Evolutionary conservation across 179 eudicot genomes (phyloP).

Genomic region (Nepenthes alata): DNA sequence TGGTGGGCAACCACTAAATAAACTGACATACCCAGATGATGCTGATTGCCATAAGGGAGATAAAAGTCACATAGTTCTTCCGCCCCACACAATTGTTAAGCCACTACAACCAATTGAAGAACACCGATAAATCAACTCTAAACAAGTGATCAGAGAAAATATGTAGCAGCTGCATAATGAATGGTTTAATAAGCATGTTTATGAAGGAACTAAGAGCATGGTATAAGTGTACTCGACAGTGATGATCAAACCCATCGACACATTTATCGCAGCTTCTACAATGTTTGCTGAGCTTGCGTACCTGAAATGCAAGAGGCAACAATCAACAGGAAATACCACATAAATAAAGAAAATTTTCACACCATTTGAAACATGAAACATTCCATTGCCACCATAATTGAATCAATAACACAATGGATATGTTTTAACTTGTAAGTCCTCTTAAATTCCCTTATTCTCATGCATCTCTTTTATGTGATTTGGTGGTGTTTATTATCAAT

Average conservation of each 20-base stretch:
- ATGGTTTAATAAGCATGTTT: neutral
- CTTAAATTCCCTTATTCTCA: too few species aligned
- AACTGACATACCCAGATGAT: constrained; percentile 71
- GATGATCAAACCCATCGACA: constrained; percentile 97
- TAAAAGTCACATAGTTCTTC: constrained; percentile 72
- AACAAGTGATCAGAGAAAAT: neutral
- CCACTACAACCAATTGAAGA: constrained; percentile 47
- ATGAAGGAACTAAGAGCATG: neutral
- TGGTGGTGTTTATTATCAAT: too few species aligned
- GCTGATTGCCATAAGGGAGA: constrained; percentile 79
- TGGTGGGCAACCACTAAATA: constrained; percentile 2
- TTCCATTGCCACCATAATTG: too few species aligned
- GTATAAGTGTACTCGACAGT: constrained; percentile 62
- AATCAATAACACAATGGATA: too few species aligned
- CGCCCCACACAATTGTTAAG: constrained; percentile 95
- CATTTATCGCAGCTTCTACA: constrained; percentile 99
- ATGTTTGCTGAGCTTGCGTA: constrained; percentile 89
- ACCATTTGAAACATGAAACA: too few species aligned
- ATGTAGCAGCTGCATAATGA: neutral
- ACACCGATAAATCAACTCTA: neutral
- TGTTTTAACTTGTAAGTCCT: too few species aligned
- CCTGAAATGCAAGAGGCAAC: constrained; percentile 36
- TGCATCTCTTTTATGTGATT: too few species aligned
- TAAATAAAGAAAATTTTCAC: too few species aligned
- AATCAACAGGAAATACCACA: neutral